Evolutionary conservation across 345 rosid genomes (phyloP).

Genomic region (Eucalyptus pumila): DNA sequence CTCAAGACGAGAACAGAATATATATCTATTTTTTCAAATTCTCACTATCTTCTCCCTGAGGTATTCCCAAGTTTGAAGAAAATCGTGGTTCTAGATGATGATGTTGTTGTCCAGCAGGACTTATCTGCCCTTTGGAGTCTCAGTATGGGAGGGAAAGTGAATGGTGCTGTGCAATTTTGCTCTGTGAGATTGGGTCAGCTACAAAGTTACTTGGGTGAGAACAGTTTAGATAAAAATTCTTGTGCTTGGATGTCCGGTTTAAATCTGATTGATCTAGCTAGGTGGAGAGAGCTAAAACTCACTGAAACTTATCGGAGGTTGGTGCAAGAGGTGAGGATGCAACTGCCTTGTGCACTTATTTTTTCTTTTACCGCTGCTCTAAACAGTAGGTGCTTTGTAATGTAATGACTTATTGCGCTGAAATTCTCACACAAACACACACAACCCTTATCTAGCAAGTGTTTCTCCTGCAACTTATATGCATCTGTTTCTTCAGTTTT

Average conservation of each 20-base stretch:
- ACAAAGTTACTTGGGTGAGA: conserved; percentile 29
- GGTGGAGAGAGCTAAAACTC: conserved; percentile 33
- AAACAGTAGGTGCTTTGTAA: not conserved
- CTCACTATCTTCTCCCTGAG: conserved; percentile 76
- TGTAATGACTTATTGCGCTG: not conserved
- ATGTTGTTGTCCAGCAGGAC: conserved; percentile 80
- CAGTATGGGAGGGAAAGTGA: conserved; percentile 74
- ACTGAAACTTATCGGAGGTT: not conserved
- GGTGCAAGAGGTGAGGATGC: not conserved
- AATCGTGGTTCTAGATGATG: conserved; percentile 80
- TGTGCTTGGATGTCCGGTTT: conserved; percentile 96
- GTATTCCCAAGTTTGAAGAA: conserved; percentile 54
- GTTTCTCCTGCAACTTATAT: not conserved
- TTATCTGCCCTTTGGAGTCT: conserved; percentile 66
- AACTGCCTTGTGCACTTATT: not conserved
- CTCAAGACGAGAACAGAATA: conserved; percentile 47
- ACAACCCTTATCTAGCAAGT: not conserved
- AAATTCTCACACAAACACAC: not conserved
- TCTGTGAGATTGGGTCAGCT: conserved; percentile 64
- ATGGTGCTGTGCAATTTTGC: conserved; percentile 58
- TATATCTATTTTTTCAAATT: conserved; percentile 57
- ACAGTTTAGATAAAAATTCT: conserved; percentile 18
- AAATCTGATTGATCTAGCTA: conserved; percentile 65
- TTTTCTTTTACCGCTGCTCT: not conserved
- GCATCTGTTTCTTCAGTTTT: not conserved